Conservation (phyloP, 176 grass and related monocot species). For the Areca catechu region DNA sequence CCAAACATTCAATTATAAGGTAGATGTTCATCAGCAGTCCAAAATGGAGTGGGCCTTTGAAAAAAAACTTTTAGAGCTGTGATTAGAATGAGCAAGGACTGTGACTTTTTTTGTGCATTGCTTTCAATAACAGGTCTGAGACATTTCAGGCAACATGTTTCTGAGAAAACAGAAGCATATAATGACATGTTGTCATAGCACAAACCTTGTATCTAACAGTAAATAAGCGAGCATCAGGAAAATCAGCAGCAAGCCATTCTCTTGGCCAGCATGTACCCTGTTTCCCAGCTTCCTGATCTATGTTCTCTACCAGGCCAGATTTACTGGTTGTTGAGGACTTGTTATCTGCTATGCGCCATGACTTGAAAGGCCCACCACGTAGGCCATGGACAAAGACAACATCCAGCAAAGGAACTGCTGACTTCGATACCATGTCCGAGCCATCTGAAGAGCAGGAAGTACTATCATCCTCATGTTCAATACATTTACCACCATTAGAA, state of each 20-base stretch:
- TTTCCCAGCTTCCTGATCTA: constrained; percentile 92
- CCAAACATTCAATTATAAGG: constrained; percentile 32
- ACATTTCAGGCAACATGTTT: too few relatives aligned
- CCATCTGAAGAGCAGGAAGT: constrained; percentile 18
- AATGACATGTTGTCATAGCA: constrained; percentile 1
- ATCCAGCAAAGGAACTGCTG: constrained; percentile 36
- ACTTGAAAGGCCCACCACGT: constrained; percentile 90
- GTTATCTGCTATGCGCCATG: constrained; percentile 95
- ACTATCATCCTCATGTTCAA: constrained; percentile 17
- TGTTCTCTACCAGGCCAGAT: constrained; percentile 85
- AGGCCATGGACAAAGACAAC: constrained; percentile 95
- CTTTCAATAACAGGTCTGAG: neutral
- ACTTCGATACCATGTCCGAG: constrained; percentile 15
- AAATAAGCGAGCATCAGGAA: constrained; percentile 74
- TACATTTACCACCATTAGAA: constrained; percentile 23
- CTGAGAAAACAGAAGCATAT: neutral
- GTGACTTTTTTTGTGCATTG: neutral
- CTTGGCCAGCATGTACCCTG: constrained; percentile 94
- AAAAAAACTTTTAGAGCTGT: constrained; percentile 12
- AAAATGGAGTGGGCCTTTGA: constrained; percentile 16
- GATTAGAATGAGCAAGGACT: neutral
- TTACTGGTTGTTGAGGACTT: constrained; percentile 91
- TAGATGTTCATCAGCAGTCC: constrained; percentile 11
- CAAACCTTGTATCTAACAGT: constrained; percentile 95
- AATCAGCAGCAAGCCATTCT: constrained; percentile 88